Conservation (phyloP, 331 rosid genomes). For the Quercus tomentella region DNA sequence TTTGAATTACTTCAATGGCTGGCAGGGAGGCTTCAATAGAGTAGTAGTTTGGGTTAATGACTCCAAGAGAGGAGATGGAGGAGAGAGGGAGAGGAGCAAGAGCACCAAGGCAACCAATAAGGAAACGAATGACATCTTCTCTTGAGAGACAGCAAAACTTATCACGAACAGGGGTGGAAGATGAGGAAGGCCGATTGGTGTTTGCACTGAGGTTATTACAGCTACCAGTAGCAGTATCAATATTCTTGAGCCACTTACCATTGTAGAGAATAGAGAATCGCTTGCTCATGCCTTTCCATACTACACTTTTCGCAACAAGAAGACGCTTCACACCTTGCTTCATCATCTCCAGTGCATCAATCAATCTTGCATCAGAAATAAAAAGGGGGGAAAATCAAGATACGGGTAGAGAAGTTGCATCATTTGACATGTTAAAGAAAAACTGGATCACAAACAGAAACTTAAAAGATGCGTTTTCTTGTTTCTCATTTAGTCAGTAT, state of each 20-base stretch:
- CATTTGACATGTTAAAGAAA: background rate
- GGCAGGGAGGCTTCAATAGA: slow-evolving; percentile 67
- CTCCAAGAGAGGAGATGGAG: slow-evolving; percentile 71
- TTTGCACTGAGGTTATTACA: slow-evolving; percentile 42
- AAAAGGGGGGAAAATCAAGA: slow-evolving; percentile 1
- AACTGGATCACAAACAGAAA: background rate
- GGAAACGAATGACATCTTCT: slow-evolving; percentile 94
- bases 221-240: slow-evolving; percentile 54
- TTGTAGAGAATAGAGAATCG: slow-evolving; percentile 87
- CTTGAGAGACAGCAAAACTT: slow-evolving; percentile 89
- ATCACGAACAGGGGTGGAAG: slow-evolving; percentile 36
- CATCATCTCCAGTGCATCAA: slow-evolving; percentile 98
- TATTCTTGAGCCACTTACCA: slow-evolving; percentile 87
- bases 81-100: slow-evolving; percentile 95
- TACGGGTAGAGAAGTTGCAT: background rate
- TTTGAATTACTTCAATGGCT: slow-evolving; percentile 56
- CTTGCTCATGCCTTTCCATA: slow-evolving; percentile 98
- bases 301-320: slow-evolving; percentile 79
- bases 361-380: slow-evolving; percentile 51
- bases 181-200: slow-evolving; percentile 50
- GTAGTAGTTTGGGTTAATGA: slow-evolving; percentile 64
- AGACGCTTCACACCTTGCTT: slow-evolving; percentile 92
- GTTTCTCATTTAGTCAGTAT: background rate
- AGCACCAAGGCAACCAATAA: slow-evolving; percentile 97
- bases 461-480: background rate